Evolutionary conservation across 2,329 filamentous ascomycete species (phyloP).

Genomic region (Neopestalotiopsis sp.): DNA sequence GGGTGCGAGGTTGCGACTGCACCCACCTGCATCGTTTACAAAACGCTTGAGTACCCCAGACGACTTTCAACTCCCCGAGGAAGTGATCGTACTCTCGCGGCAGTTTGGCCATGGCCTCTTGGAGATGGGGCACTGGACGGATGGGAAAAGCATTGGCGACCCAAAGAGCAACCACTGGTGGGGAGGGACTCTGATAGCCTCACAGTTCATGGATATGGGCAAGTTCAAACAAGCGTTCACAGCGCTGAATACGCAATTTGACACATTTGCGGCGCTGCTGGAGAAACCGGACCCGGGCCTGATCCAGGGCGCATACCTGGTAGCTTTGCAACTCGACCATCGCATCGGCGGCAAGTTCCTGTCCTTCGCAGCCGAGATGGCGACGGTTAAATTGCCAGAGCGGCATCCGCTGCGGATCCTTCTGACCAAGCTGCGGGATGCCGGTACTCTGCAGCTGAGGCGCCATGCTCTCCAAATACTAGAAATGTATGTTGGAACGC

Average conservation of each 20-base stretch:
- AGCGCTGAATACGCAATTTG: constrained; percentile 6
- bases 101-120: background rate
- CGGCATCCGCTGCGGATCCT: constrained; percentile 7
- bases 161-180: constrained; percentile 15
- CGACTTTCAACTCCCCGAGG: constrained; percentile 9
- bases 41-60: constrained; percentile 3
- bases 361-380: constrained; percentile 18
- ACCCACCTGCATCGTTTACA: too few relatives aligned
- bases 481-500: background rate
- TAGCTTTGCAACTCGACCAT: constrained; percentile 5
- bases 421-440: background rate
- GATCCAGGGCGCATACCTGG: constrained; percentile 6
- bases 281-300: constrained; percentile 13
- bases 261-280: constrained; percentile 13
- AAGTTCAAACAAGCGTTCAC: constrained; percentile 18
- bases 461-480: constrained; percentile 10
- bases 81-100: constrained; percentile 12
- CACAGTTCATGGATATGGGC: constrained; percentile 11
- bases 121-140: constrained; percentile 1
- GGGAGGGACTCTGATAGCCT: background rate
- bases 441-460: background rate
- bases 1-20: background rate
- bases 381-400: constrained; percentile 10
- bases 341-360: constrained; percentile 11
- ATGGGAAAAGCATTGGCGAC: background rate